Conservation (phyloP, 371 early-diverging fungal species). For the Mucor ambiguus region DNA sequence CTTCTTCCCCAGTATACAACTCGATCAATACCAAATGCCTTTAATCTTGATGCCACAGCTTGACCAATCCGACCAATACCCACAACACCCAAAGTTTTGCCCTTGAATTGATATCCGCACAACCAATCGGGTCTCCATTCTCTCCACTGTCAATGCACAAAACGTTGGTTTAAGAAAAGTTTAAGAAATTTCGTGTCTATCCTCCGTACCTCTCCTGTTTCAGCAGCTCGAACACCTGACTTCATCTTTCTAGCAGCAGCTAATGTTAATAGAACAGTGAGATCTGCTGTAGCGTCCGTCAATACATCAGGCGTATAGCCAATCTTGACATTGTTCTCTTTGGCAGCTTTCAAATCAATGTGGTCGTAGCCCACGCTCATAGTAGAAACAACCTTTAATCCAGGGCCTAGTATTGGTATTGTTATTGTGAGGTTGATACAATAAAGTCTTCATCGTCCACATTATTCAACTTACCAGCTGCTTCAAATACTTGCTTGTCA, state of each 20-base stretch:
- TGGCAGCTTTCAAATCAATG: conserved; percentile 59
- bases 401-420: conserved; percentile 33
- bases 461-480: conserved; percentile 44
- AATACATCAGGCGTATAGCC: conserved; percentile 90
- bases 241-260: conserved; percentile 73
- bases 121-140: conserved; percentile 75
- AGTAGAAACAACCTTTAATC: conserved; percentile 68
- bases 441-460: neutral
- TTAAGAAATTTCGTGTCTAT: neutral
- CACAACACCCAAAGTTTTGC: conserved; percentile 83
- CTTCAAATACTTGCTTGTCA: conserved; percentile 68
- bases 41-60: conserved; percentile 72
- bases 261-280: conserved; percentile 76
- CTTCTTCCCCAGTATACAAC: conserved; percentile 63
- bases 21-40: conserved; percentile 68
- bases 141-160: conserved; percentile 53
- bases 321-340: conserved; percentile 55
- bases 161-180: neutral
- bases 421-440: neutral
- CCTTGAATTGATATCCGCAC: conserved; percentile 72
- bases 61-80: conserved; percentile 87
- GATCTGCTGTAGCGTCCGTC: conserved; percentile 89
- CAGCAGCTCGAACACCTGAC: conserved; percentile 62
- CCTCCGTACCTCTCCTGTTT: conserved; percentile 46
- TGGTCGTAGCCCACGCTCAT: conserved; percentile 89